Conservation (phyloP, 192 early-diverging fungal genomes). For the Coemansia sp. region DNA sequence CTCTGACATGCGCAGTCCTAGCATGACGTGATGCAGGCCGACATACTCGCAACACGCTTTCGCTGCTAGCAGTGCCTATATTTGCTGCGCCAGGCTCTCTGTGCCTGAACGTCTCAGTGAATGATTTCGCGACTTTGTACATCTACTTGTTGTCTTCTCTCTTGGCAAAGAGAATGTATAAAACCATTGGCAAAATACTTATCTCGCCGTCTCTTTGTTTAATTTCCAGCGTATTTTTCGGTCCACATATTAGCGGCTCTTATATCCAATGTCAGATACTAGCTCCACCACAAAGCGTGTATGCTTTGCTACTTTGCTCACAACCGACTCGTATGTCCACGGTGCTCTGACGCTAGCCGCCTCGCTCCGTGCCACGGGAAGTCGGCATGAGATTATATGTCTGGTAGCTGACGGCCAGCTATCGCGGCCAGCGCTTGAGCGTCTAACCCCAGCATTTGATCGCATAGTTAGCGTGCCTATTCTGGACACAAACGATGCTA, state of each 20-base stretch:
- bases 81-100: constrained; percentile 7
- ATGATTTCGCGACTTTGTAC: neutral
- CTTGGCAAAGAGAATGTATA: neutral
- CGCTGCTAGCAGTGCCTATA: neutral
- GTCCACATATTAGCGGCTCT: neutral
- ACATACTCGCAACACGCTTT: neutral
- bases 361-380: constrained; percentile 63
- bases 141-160: neutral
- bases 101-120: neutral
- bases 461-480: constrained; percentile 66
- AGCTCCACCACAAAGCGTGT: constrained; percentile 3
- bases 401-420: constrained; percentile 56
- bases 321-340: constrained; percentile 79
- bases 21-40: constrained; percentile 14
- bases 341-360: constrained; percentile 81
- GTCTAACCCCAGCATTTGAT: constrained; percentile 61
- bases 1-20: constrained; percentile 5
- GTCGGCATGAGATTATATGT: constrained; percentile 63
- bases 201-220: neutral
- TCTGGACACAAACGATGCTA: constrained; percentile 59
- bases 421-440: constrained; percentile 60
- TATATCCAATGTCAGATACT: neutral
- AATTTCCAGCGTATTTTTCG: neutral
- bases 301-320: constrained; percentile 74
- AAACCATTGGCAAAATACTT: neutral